Evolutionary conservation across 805 yeast species (phyloP).

Genomic region (Candida mattraensis): DNA sequence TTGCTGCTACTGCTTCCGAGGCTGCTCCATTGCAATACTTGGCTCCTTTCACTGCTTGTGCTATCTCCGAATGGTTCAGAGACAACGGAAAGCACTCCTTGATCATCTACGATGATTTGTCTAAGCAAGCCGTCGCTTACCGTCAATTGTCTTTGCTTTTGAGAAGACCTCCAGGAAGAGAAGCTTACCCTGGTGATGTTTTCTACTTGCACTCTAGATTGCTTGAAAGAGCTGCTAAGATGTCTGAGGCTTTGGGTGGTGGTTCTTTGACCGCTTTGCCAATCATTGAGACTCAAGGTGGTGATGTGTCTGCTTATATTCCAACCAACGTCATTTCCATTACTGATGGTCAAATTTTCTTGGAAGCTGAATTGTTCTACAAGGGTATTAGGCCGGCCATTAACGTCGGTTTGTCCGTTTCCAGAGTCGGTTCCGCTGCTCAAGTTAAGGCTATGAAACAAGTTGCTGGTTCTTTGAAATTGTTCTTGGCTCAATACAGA

Average conservation of each 20-base stretch:
- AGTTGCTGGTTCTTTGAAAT: constrained; percentile 99
- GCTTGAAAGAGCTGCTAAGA: constrained; percentile 96
- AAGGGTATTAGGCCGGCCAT: constrained; percentile 99
- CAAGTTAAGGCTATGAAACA: constrained; percentile 99
- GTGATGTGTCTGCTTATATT: constrained; percentile 97
- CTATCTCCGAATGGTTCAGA: constrained; percentile 99
- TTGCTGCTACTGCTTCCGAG: constrained; percentile 99
- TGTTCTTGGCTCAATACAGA: constrained; percentile 99
- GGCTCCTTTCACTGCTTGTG: constrained; percentile 99
- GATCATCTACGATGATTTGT: constrained; percentile 96
- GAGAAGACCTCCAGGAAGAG: constrained; percentile 97
- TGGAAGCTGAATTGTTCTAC: constrained; percentile 99
- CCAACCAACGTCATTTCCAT: constrained; percentile 98
- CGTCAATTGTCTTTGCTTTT: constrained; percentile 97
- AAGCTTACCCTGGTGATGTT: constrained; percentile 96
- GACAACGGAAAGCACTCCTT: constrained; percentile 98
- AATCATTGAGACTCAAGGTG: constrained; percentile 97
- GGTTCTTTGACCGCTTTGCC: constrained; percentile 97
- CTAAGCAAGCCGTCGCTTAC: constrained; percentile 99
- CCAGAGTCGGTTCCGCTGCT: constrained; percentile 99
- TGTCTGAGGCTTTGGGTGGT: constrained; percentile 85
- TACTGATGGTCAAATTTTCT: constrained; percentile 97
- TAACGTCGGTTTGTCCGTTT: constrained; percentile 99
- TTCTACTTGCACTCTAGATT: constrained; percentile 94
- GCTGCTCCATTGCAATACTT: constrained; percentile 99